phyloP scores from a whole-genome alignment of 2,329 filamentous ascomycete genomes.

The Ambrosiella cleistominuta region DNA sequence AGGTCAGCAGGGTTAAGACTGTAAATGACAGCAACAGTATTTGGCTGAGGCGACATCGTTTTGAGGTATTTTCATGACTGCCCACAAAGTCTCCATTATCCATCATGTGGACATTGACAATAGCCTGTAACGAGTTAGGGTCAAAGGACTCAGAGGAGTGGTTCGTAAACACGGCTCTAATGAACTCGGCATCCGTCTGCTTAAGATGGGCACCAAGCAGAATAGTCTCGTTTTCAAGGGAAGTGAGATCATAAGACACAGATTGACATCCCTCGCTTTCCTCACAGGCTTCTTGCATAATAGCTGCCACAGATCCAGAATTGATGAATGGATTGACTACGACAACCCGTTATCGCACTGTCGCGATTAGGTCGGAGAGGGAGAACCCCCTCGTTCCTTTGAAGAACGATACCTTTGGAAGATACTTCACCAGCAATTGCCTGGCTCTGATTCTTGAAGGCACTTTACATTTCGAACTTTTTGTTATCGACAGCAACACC shows the following conservation, averaged over 20 bases:
- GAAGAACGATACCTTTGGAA: slow-evolving; percentile 42
- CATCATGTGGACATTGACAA: not conserved
- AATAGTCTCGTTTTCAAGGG: not conserved
- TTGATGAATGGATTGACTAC: not conserved
- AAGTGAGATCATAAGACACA: not conserved
- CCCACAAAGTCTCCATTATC: not conserved
- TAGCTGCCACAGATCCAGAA: not conserved
- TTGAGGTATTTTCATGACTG: not conserved
- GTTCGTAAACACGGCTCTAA: not conserved
- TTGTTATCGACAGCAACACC: slow-evolving; percentile 26
- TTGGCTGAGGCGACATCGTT: not conserved
- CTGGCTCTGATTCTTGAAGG: slow-evolving; percentile 15
- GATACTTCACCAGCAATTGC: slow-evolving; percentile 36
- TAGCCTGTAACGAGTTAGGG: not conserved
- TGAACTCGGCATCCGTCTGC: not conserved
- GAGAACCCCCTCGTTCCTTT: slow-evolving; percentile 43
- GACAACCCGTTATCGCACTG: slow-evolving; percentile 13
- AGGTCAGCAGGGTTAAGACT: slow-evolving; percentile 42
- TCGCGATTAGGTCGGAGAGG: slow-evolving; percentile 37
- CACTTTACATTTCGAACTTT: not conserved
- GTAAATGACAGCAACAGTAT: not conserved
- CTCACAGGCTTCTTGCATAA: not conserved
- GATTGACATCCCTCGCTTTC: not conserved
- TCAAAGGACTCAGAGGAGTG: not conserved
- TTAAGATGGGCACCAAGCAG: not conserved